Percentiles rank a stretch among this genome's conserved stretches.
phyloP scores from a whole-genome alignment of 352 stramenopile genomes.

The Plasmopara halstedii region DNA sequence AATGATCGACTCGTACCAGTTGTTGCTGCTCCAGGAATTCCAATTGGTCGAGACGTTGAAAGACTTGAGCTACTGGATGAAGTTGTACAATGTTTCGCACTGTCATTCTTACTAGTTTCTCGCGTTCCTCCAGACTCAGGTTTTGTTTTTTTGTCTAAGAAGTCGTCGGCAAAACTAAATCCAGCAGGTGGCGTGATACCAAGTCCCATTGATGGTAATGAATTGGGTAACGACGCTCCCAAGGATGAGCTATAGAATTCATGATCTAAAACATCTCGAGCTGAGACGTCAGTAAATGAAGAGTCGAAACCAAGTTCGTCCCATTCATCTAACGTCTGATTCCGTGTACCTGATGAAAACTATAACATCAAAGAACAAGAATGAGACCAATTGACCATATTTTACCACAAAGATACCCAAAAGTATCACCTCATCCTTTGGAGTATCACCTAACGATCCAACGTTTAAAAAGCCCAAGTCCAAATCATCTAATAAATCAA shows the following conservation, averaged over 20 bases:
- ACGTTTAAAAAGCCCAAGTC: constrained; percentile 86
- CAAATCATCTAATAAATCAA: constrained; percentile 80
- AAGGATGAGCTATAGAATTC: constrained; percentile 82
- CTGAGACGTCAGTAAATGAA: constrained; percentile 64
- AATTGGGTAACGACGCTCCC: constrained; percentile 77
- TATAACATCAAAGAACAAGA: constrained; percentile 9
- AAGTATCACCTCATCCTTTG: constrained; percentile 63
- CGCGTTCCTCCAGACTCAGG: constrained; percentile 33
- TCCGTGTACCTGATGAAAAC: constrained; percentile 51
- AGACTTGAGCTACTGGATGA: constrained; percentile 23
- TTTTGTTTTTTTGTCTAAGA: constrained; percentile 74
- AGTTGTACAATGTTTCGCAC: background rate
- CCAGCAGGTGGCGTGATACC: constrained; percentile 74
- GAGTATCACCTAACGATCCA: constrained; percentile 71
- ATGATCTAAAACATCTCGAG: constrained; percentile 69
- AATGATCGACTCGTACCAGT: constrained; percentile 32
- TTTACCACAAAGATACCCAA: background rate
- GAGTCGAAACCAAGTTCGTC: constrained; percentile 83
- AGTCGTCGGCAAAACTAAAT: constrained; percentile 83
- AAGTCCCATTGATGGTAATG: constrained; percentile 78
- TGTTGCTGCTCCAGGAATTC: constrained; percentile 57
- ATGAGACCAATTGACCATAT: background rate
- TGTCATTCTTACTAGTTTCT: constrained; percentile 23
- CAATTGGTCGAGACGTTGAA: constrained; percentile 71
- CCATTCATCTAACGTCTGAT: constrained; percentile 80